Evolutionary conservation across 2,329 filamentous ascomycete genomes (phyloP).

Genomic region (Cladosporium colombiae): DNA sequence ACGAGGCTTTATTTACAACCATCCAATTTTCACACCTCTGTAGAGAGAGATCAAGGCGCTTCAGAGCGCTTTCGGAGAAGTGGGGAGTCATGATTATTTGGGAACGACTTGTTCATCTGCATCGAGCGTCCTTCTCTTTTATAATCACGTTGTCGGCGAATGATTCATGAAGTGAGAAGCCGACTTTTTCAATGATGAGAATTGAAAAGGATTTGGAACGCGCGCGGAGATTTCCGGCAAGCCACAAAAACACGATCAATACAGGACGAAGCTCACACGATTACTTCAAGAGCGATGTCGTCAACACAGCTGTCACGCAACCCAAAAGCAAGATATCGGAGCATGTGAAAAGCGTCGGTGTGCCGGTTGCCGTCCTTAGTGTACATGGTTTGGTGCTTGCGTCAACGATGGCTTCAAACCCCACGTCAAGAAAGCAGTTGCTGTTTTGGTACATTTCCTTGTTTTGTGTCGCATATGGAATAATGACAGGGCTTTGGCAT

Average conservation of each 20-base stretch:
- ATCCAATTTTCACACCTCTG: neutral
- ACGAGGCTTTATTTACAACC: neutral
- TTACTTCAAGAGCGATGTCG: neutral
- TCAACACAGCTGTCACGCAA: neutral
- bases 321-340: neutral
- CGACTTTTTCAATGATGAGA: neutral
- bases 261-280: neutral
- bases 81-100: neutral
- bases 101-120: neutral
- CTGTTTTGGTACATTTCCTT: neutral
- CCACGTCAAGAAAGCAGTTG: neutral
- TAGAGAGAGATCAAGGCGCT: neutral
- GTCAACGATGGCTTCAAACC: neutral
- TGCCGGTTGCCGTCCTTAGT: neutral
- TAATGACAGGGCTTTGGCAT: neutral
- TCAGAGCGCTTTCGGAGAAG: neutral
- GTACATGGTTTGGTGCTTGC: neutral
- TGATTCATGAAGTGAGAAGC: neutral
- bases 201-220: neutral
- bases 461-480: neutral
- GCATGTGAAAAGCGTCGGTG: neutral
- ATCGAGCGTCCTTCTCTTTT: neutral
- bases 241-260: neutral
- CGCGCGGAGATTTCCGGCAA: neutral
- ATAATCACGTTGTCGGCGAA: neutral